Evolutionary conservation across 2,329 filamentous ascomycete genomes (phyloP), one percentile per base, ranked within the genome.

Genomic region (Raffaelea albimanens): DNA sequence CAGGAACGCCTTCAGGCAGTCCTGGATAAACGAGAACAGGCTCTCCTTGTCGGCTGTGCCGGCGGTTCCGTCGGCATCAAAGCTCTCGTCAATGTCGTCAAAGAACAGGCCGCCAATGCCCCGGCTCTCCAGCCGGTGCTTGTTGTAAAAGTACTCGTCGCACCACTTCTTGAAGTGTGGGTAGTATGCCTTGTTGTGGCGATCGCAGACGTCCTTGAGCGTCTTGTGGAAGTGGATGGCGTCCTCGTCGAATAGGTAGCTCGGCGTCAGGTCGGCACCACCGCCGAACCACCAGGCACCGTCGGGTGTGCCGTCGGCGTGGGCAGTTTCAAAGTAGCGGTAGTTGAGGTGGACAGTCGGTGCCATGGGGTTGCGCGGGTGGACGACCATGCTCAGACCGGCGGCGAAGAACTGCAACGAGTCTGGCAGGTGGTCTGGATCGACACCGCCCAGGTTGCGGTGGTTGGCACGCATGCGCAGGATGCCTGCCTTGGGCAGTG

Each of bases 271-370:
- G 66, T 98, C 93, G 46, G 87, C 90, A 48, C 93, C 93, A 44
- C 93, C 93, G 54, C 93, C 93, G 59, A 95, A 98, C 93, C 93
- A 98, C 91, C 93, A 98, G 8, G 89, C 85, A 54, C 91, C 88
- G 45, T 75, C 88, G 47, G 75, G 83, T 55, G 75, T 85, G 40
- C 86, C 88, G 57, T 91, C 84, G 9, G 85, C 78, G 58, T 91
- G 85, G 51, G 87, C 85, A 1, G 93, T 98, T 71, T 98, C 93
- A 61, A 98, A 98, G 69, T 98, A 98, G 49, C 93, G 82, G 73
- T 97, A 97, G 72, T 98, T 98, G 57, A 98, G 76, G 65, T 98
- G 93, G 18, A 98, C 93, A 0, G 93, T 98, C 0, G 93, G 93
- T 8, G 91, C 91, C 84, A 95, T 95, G 43, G 93, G 93, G 67